Conservation (phyloP, 2,329 filamentous ascomycete genomes). For the Fusarium chlamydosporum region DNA sequence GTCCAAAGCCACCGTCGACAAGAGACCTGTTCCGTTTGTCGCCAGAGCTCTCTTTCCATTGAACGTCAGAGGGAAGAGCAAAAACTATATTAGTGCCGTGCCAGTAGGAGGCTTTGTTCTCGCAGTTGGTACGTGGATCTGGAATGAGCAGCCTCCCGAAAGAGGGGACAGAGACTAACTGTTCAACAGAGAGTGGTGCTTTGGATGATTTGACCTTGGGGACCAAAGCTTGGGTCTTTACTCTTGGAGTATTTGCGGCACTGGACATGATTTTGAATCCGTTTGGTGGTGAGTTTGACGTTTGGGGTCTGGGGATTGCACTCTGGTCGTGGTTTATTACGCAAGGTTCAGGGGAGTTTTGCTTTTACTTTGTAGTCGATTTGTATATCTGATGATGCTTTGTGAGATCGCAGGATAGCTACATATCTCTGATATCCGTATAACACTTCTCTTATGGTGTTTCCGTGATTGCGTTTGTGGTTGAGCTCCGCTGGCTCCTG, state of each 20-base stretch:
- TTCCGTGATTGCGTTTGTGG: neutral
- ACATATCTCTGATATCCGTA: neutral
- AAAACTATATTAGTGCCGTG: neutral
- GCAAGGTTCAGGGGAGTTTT: neutral
- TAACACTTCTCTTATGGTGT: neutral
- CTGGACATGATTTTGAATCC: no score
- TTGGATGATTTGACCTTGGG: neutral
- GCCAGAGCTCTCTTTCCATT: neutral
- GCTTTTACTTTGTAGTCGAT: neutral
- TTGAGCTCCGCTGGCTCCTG: neutral
- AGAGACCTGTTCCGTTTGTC: neutral
- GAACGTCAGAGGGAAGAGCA: constrained; percentile 4
- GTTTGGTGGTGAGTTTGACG: neutral
- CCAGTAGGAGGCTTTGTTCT: constrained; percentile 6
- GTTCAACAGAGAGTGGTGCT: neutral
- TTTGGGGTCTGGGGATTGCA: neutral
- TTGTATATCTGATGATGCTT: neutral
- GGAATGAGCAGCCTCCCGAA: neutral
- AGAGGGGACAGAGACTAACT: neutral
- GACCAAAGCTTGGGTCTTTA: no score
- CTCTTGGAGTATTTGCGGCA: no score
- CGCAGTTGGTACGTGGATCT: neutral
- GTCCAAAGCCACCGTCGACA: neutral
- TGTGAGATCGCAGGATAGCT: neutral
- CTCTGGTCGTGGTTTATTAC: neutral